Base-by-base conservation (phyloP, 2,329 filamentous ascomycete genomes). In the Aspergillus luchuensis region DNA sequence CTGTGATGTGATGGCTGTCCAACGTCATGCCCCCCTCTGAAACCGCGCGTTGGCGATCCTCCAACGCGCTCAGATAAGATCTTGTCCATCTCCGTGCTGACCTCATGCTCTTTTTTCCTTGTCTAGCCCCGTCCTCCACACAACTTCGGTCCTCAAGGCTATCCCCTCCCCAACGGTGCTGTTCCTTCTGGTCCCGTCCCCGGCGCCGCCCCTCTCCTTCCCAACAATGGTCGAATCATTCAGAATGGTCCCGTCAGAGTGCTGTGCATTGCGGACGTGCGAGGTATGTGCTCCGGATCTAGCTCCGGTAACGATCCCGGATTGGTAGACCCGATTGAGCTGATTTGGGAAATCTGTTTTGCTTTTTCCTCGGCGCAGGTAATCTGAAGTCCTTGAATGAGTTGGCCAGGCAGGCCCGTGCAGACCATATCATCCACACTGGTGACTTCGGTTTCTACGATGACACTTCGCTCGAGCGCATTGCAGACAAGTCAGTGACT, bases 401-500 rank as follows among this genome's bases (percentile, higher is more conserved):
- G 63, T 89, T 99, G 63, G 95, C 95, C 66, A 96, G 91, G 79
- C 91, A 95, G 75, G 94, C 95, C 64, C 91, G 91, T 75, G 95
- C 95, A 71, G 92, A 97, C 80, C 92, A 97, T 81, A 97, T 99
- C 78, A 92, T 99, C 73, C 95, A 99, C 80, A 99, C 95, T 19
- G 95, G 95, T 78, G 95, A 99, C 78, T 99, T 99, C 76, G 95
- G 95, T 65, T 99, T 99, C 81, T 99, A 99, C 81, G 95, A 99
- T 78, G 91, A 96, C 71, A 91, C 89, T 57, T 99, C 95, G 38
- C 83, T 99, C 68, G 94, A 98, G 73, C 90, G 95, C 73, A 98
- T 99, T 81, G 95, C 95, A 43, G 95, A 99, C 79, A 99, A 99
- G 92, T 96, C 81, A 82, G 88, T 81, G 47, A 11, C 47, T 41